Conservation (phyloP, 2,329 filamentous ascomycete species). For the Trichoderma koningii region DNA sequence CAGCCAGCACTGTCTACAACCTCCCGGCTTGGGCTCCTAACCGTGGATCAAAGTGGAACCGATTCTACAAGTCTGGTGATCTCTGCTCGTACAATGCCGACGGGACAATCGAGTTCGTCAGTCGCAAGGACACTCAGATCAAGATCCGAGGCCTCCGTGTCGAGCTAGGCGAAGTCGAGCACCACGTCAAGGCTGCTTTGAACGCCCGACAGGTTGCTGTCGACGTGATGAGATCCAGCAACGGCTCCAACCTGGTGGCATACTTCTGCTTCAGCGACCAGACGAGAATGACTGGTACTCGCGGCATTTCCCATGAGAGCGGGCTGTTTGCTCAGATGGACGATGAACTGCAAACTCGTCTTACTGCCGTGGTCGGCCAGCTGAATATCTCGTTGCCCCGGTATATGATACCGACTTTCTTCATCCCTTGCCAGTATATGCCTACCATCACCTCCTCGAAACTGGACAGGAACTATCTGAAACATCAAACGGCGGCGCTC, state of each 20-base stretch:
- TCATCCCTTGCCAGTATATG: slow-evolving; percentile 31
- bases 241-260: slow-evolving; percentile 7
- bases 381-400: slow-evolving; percentile 27
- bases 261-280: slow-evolving; percentile 26
- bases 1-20: background rate
- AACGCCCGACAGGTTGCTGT: slow-evolving; percentile 18
- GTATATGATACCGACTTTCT: slow-evolving; percentile 32
- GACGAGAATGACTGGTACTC: slow-evolving; percentile 3
- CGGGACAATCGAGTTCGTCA: slow-evolving; percentile 23
- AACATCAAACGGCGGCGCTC: background rate
- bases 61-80: slow-evolving; percentile 26
- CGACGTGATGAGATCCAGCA: slow-evolving; percentile 11
- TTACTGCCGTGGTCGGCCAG: slow-evolving; percentile 28
- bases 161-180: slow-evolving; percentile 28
- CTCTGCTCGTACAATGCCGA: slow-evolving; percentile 23
- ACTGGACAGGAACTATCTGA: slow-evolving; percentile 28
- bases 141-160: slow-evolving; percentile 24
- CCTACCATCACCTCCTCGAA: slow-evolving; percentile 31
- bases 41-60: background rate
- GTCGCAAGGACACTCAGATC: slow-evolving; percentile 21
- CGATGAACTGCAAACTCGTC: slow-evolving; percentile 23
- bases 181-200: slow-evolving; percentile 13
- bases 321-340: slow-evolving; percentile 27
- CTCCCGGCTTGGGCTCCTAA: slow-evolving; percentile 25
- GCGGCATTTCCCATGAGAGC: background rate